Base-by-base conservation (phyloP, 345 rosid species). In the Eutrema yunnanense region DNA sequence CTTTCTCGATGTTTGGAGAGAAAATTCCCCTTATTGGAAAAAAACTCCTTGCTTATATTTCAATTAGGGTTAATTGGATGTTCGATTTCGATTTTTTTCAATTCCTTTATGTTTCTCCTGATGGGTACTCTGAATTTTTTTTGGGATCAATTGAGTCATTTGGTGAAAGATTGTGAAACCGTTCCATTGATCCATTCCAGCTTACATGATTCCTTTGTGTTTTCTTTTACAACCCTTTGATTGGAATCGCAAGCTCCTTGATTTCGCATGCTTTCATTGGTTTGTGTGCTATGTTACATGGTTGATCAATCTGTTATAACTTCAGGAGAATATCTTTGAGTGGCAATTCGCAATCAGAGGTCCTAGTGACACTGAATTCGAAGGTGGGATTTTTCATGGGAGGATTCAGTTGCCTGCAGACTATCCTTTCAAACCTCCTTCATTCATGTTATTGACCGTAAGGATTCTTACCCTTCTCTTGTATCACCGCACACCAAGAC, bases 281-380 rank as follows among this genome's bases (percentile, higher is more conserved):
- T 16, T 22, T 34, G 51, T 9, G 9, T 53, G 52, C 36, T 43
- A 68, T 59, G 52, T 59, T 50, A 50, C 41, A 6, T 60, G 47
- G 4, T 51, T 71, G 40, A 0, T 51, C 6, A 7, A 12, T 71
- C 5, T 71, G 37, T 26, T 49, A 0, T 50, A 47, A 30, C 30
- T 32, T 6, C 87, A 93, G 98, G 98, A 93, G 84, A 90, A 90
- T 62, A 84, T 93, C 80, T 90, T 93, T 61, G 98, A 93, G 79
- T 93, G 98, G 97, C 98, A 93, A 79, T 93, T 89, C 50, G 97
- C 97, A 3, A 86, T 92, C 48, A 78, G 89, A 65, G 97, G 97
- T 2, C 94, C 97, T 0, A 0, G 77, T 6, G 96, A 89, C 61
- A 79, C 92, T 16, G 93, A 89, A 65, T 92, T 92, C 48, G 97